Conservation (phyloP, 2,329 filamentous ascomycete genomes). For the Diaporthe vexans region DNA sequence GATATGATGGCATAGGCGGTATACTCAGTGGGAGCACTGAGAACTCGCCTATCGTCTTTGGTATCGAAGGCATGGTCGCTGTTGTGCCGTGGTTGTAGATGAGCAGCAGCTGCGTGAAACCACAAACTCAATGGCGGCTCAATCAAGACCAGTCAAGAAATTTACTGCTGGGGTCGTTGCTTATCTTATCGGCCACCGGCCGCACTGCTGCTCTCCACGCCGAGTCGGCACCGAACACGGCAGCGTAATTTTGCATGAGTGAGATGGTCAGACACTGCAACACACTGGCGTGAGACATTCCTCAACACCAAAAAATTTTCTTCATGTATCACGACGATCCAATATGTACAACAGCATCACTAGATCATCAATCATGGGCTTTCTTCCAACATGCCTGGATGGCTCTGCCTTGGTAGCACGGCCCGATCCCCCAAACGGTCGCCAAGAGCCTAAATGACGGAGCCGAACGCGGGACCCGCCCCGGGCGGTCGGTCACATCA, state of each 20-base stretch:
- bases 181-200: slow-evolving; percentile 24
- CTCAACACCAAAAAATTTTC: background rate
- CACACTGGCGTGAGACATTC: background rate
- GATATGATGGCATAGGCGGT: slow-evolving; percentile 73
- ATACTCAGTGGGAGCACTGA: slow-evolving; percentile 77
- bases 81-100: slow-evolving; percentile 22
- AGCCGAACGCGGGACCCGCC: slow-evolving; percentile 8
- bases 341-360: background rate
- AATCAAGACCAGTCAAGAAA: slow-evolving; percentile 29
- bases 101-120: background rate
- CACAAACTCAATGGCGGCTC: background rate
- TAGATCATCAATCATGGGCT: background rate
- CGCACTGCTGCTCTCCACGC: background rate
- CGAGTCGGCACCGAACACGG: slow-evolving; percentile 26
- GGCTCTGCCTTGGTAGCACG: background rate
- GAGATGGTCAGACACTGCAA: background rate
- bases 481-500: background rate
- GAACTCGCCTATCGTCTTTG: slow-evolving; percentile 72
- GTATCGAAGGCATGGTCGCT: slow-evolving; percentile 51
- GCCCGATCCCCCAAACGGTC: no score
- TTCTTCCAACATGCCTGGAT: background rate
- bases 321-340: background rate
- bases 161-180: background rate
- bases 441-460: background rate
- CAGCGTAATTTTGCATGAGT: background rate